Base-by-base conservation (phyloP, 2,329 filamentous ascomycete genomes). In the Parasarocladium wereldwijsianum region DNA sequence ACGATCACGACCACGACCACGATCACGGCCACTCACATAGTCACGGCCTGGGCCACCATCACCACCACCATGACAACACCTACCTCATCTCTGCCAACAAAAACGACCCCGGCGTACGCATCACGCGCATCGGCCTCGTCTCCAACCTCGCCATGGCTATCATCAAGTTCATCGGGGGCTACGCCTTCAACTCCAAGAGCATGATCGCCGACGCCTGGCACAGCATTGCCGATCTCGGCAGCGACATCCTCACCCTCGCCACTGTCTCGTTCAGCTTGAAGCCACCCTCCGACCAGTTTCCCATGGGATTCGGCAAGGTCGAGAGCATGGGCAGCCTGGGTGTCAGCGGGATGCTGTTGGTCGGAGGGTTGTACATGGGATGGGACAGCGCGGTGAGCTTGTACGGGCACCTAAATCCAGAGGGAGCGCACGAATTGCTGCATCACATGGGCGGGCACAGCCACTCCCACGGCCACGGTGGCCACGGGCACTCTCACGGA, bases 181-280 rank as follows among this genome's bases (percentile, higher is more conserved):
- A 90, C 59, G 62, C 78, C 40, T 96, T 98, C 64, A 86, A 94
- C 54, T 94, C 86, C 25, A 85, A 94, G 57, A 78, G 83, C 34
- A 80, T 93, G 64, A 64, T 86, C 35, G 86, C 90, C 47, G 90
- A 98, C 52, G 90, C 84, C 33, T 87, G 93, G 60, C 90, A 98
- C 59, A 87, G 85, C 45, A 67, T 96, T 41, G 93, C 87, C 28
- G 90, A 98, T 55, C 70, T 98, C 33, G 84, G 93, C 36, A 94
- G 86, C 31, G 90, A 98, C 52, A 68, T 98, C 43, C 74, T 94
- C 52, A 98, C 90, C 1, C 68, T 98, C 13, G 82, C 83, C 11
- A 98, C 90, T 8, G 86, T 98, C 26, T 87, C 86, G 13, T 93
- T 82, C 75, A 93, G 86, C 35, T 58, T 96, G 36, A 84, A 80